phyloP scores from a whole-genome alignment of 768 basidiomycete genomes.

The Thelephora ganbajun region DNA sequence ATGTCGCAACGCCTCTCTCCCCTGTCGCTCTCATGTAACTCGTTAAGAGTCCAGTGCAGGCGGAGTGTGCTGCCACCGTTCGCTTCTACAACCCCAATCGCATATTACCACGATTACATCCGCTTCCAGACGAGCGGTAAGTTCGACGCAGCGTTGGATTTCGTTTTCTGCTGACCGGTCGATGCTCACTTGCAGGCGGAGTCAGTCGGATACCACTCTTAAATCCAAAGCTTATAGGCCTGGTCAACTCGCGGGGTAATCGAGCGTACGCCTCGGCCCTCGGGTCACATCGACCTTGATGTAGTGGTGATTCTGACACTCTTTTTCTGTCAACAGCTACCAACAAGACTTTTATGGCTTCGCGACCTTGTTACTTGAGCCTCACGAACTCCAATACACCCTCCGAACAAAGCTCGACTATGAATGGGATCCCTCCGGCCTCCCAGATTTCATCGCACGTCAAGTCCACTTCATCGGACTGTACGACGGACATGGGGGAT shows the following conservation, averaged over 20 bases:
- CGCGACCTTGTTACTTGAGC: constrained; percentile 59
- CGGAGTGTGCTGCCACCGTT: background rate
- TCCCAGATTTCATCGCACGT: constrained; percentile 41
- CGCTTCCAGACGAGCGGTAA: constrained; percentile 34
- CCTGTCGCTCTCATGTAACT: no score
- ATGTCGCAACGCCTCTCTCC: no score
- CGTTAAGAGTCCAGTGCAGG: no score
- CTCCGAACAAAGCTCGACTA: constrained; percentile 47
- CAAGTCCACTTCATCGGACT: constrained; percentile 83
- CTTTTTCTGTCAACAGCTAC: constrained; percentile 32
- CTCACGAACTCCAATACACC: constrained; percentile 55
- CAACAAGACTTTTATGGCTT: constrained; percentile 84
- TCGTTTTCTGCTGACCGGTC: background rate
- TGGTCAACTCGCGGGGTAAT: constrained; percentile 63
- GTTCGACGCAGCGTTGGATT: constrained; percentile 16
- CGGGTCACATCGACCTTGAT: constrained; percentile 11
- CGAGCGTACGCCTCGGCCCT: constrained; percentile 34
- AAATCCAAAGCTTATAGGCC: constrained; percentile 68
- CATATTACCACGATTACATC: constrained; percentile 57
- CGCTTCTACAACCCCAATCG: constrained; percentile 7
- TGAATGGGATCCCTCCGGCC: constrained; percentile 56
- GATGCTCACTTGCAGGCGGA: constrained; percentile 31
- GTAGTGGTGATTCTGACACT: constrained; percentile 4
- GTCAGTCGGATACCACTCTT: constrained; percentile 54
- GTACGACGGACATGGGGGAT: constrained; percentile 90